Percentiles rank a stretch among this genome's conserved stretches.
phyloP scores from a whole-genome alignment of 2,329 filamentous ascomycete species.

The Rugonectria rugulosa region DNA sequence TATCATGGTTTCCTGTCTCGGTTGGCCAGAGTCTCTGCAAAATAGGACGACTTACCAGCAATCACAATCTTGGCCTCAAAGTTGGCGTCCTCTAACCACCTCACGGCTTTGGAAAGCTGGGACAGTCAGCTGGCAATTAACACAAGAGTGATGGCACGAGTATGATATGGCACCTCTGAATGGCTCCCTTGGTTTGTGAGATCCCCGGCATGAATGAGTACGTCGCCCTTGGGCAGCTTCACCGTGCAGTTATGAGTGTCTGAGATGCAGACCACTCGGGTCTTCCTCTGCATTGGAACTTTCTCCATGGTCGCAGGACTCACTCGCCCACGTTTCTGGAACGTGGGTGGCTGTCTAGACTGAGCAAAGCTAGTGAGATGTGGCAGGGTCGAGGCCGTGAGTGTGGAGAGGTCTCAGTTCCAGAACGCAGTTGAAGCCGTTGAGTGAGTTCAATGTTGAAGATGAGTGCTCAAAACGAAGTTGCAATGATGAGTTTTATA shows the following conservation, averaged over 20 bases:
- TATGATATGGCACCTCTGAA: slow-evolving; percentile 58
- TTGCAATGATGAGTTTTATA: too few species aligned
- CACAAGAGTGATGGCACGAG: slow-evolving; percentile 3
- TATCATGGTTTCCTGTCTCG: slow-evolving; percentile 73
- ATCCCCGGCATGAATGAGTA: slow-evolving; percentile 80
- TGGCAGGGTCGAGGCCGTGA: slow-evolving; percentile 7
- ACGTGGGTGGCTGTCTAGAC: slow-evolving; percentile 23
- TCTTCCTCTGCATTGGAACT: slow-evolving; percentile 47
- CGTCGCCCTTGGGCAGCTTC: slow-evolving; percentile 74
- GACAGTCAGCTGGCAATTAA: neutral
- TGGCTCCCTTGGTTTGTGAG: slow-evolving; percentile 75
- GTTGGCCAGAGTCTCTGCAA: slow-evolving; percentile 15
- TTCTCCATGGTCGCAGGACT: slow-evolving; percentile 26
- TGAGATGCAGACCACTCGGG: slow-evolving; percentile 77
- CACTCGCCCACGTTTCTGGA: slow-evolving; percentile 13
- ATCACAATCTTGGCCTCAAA: slow-evolving; percentile 77
- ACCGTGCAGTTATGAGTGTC: slow-evolving; percentile 76
- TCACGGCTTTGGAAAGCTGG: slow-evolving; percentile 64
- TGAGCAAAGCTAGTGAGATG: slow-evolving; percentile 8
- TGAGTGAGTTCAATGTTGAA: neutral
- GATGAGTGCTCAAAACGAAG: too few species aligned
- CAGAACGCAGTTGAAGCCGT: neutral
- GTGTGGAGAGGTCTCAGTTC: slow-evolving; percentile 18
- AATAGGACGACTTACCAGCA: slow-evolving; percentile 63
- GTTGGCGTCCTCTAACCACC: slow-evolving; percentile 72